Evolutionary conservation across 768 basidiomycete species (phyloP).

Genomic region (Pleurotus citrinopileatus): DNA sequence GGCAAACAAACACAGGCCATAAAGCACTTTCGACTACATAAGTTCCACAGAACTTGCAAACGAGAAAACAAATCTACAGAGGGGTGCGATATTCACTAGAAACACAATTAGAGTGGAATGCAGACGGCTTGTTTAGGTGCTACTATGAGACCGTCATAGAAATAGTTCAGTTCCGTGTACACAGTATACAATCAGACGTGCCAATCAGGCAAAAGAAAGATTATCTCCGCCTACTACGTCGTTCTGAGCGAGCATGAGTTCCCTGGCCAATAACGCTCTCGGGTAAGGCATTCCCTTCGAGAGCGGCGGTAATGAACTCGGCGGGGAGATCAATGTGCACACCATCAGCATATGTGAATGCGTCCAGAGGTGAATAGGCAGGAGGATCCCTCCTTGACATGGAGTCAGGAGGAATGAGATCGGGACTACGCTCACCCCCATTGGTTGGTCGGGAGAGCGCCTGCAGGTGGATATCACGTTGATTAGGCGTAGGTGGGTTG

Average conservation of each 20-base stretch:
- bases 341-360: slow-evolving; percentile 80
- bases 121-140: slow-evolving; percentile 2
- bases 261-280: slow-evolving; percentile 52
- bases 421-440: slow-evolving; percentile 26
- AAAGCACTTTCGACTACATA: too few species aligned
- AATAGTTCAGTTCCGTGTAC: slow-evolving; percentile 5
- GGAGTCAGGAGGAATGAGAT: slow-evolving; percentile 21
- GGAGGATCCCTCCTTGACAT: slow-evolving; percentile 66
- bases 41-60: too few species aligned
- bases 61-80: background rate
- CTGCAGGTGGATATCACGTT: slow-evolving; percentile 79
- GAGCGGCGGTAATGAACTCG: slow-evolving; percentile 85
- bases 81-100: slow-evolving; percentile 9
- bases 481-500: slow-evolving; percentile 84
- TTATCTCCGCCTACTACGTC: slow-evolving; percentile 58
- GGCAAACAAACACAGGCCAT: too few species aligned
- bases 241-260: slow-evolving; percentile 44
- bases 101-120: slow-evolving; percentile 9
- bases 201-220: slow-evolving; percentile 20
- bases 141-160: slow-evolving; percentile 2
- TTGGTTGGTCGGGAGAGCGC: slow-evolving; percentile 43
- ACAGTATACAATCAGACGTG: slow-evolving; percentile 25
- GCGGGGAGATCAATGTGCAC: slow-evolving; percentile 93
- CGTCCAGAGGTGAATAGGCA: slow-evolving; percentile 86
- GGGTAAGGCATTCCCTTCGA: slow-evolving; percentile 74